Percentiles rank a stretch among this genome's conserved stretches.
Conservation (phyloP, 78 protist genomes). For the Diacronema lutheri region DNA sequence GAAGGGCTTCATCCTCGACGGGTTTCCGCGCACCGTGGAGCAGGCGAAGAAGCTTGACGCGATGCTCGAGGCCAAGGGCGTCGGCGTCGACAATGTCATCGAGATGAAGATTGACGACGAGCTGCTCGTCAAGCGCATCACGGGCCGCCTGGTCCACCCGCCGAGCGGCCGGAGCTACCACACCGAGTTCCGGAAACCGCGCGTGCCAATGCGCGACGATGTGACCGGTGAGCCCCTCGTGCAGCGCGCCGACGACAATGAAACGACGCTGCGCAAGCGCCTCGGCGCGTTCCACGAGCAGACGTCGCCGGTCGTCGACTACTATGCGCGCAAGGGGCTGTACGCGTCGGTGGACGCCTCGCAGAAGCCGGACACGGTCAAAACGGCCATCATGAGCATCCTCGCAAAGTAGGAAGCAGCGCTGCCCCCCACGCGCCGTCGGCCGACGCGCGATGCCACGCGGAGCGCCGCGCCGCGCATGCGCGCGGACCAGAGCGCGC, state of each 20-base stretch:
- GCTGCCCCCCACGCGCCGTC: no score
- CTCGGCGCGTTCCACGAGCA: slow-evolving; percentile 55
- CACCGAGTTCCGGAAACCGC: slow-evolving; percentile 47
- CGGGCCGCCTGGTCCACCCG: slow-evolving; percentile 89
- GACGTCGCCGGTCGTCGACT: slow-evolving; percentile 55
- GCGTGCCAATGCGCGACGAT: slow-evolving; percentile 52
- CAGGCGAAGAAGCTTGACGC: slow-evolving; percentile 85
- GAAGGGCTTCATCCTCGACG: slow-evolving; percentile 91
- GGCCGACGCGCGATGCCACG: no score
- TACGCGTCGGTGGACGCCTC: slow-evolving; percentile 17
- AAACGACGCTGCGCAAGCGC: slow-evolving; percentile 48
- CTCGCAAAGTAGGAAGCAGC: not conserved
- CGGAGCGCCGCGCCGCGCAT: no score
- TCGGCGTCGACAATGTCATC: slow-evolving; percentile 64
- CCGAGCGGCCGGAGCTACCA: slow-evolving; percentile 85
- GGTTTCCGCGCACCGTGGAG: slow-evolving; percentile 93
- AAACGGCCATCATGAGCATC: not conserved
- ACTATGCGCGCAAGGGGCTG: slow-evolving; percentile 42
- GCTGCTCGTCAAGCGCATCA: slow-evolving; percentile 77
- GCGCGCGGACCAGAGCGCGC: no score
- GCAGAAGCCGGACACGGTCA: slow-evolving; percentile 9
- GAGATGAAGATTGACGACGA: slow-evolving; percentile 76
- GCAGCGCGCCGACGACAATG: slow-evolving; percentile 88
- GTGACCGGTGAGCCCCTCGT: slow-evolving; percentile 91
- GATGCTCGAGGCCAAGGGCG: slow-evolving; percentile 33